phyloP scores from a whole-genome alignment of 768 basidiomycete species.

The Rickenella mellea region DNA sequence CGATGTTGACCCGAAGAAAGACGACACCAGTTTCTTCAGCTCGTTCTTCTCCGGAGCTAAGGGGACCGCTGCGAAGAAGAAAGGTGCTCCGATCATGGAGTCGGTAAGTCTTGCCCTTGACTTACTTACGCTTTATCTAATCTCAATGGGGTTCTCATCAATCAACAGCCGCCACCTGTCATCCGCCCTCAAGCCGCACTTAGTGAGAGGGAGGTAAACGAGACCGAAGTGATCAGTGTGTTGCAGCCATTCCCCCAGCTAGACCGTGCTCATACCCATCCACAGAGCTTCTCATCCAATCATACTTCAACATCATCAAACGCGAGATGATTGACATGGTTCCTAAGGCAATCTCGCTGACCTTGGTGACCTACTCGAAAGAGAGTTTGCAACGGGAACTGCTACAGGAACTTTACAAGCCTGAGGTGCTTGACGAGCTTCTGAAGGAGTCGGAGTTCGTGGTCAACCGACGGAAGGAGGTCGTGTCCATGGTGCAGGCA shows the following conservation, averaged over 20 bases:
- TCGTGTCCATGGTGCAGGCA: constrained; percentile 85
- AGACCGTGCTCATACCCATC: background rate
- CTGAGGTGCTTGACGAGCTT: constrained; percentile 89
- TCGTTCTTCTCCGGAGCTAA: constrained; percentile 78
- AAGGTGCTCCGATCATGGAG: constrained; percentile 47
- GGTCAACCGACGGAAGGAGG: constrained; percentile 87
- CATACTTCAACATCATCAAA: constrained; percentile 97
- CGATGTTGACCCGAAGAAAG: constrained; percentile 82
- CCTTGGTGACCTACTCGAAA: constrained; percentile 87
- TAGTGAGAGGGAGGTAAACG: constrained; percentile 93
- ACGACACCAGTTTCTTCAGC: constrained; percentile 88
- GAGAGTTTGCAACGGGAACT: constrained; percentile 92
- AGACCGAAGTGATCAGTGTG: constrained; percentile 98
- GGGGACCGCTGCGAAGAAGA: constrained; percentile 52
- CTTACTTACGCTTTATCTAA: background rate
- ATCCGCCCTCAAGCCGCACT: constrained; percentile 88
- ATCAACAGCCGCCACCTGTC: constrained; percentile 59
- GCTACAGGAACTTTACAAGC: constrained; percentile 92
- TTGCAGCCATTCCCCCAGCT: constrained; percentile 10
- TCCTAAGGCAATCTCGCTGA: constrained; percentile 88
- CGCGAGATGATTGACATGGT: constrained; percentile 99
- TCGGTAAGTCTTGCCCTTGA: constrained; percentile 26
- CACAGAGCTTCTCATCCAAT: constrained; percentile 87
- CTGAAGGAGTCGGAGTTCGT: constrained; percentile 92
- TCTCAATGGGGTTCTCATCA: constrained; percentile 6